Conservation (phyloP, 2,329 filamentous ascomycete species). For the Canariomyces notabilis region DNA sequence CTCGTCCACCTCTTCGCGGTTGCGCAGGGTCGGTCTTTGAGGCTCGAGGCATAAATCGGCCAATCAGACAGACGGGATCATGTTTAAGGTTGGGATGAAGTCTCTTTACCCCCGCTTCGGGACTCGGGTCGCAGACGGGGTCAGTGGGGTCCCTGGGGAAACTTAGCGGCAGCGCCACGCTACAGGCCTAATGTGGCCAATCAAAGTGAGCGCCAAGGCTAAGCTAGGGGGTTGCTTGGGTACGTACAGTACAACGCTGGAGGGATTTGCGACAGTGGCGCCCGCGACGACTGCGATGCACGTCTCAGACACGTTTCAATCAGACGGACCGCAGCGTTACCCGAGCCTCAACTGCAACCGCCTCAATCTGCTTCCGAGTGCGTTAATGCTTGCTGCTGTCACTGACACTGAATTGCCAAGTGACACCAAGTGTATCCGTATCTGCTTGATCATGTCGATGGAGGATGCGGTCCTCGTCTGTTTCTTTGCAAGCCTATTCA, state of each 20-base stretch:
- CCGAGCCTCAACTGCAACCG: slow-evolving; percentile 17
- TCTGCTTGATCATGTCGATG: too few relatives aligned
- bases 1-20: slow-evolving; percentile 8
- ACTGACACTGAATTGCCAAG: too few relatives aligned
- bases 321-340: slow-evolving; percentile 21
- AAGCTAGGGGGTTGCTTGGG: slow-evolving; percentile 17
- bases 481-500: too few relatives aligned
- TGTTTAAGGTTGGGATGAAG: slow-evolving; percentile 25
- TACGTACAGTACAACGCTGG: slow-evolving; percentile 9
- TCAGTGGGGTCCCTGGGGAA: slow-evolving; percentile 3
- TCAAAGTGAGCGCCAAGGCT: slow-evolving; percentile 1
- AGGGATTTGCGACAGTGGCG: slow-evolving; percentile 26
- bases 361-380: slow-evolving; percentile 15
- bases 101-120: slow-evolving; percentile 15
- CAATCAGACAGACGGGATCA: slow-evolving; percentile 14
- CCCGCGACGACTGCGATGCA: slow-evolving; percentile 21
- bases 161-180: not conserved
- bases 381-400: slow-evolving; percentile 10
- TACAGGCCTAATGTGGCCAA: slow-evolving; percentile 4
- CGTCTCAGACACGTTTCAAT: slow-evolving; percentile 29
- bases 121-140: slow-evolving; percentile 7
- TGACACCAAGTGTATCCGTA: too few relatives aligned
- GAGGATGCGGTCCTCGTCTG: too few relatives aligned
- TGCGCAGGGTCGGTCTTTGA: slow-evolving; percentile 12
- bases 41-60: slow-evolving; percentile 16